Evolutionary conservation across 495 filamentous ascomycete species (phyloP).

Genomic region (Hypoxylon rickii): DNA sequence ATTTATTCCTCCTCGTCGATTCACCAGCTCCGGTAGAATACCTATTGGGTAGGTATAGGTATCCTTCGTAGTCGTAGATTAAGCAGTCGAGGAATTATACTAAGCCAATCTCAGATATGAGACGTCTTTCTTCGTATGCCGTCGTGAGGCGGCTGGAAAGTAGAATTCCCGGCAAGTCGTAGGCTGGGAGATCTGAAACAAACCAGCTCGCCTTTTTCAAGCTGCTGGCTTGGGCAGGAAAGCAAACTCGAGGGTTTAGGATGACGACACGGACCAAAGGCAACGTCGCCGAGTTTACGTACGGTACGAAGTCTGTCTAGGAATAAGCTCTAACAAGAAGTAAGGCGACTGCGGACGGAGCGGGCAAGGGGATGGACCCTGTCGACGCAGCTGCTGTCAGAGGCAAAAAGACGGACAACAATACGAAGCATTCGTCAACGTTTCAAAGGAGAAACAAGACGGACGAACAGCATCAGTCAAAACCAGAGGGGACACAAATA

Average conservation of each 20-base stretch:
- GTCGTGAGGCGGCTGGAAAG: slow-evolving; percentile 20
- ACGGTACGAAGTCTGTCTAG: slow-evolving; percentile 28
- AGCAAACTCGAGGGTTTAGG: slow-evolving; percentile 27
- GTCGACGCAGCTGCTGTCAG: slow-evolving; percentile 23
- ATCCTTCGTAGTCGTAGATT: slow-evolving; percentile 1
- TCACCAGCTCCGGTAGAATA: neutral
- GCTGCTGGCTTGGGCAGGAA: slow-evolving; percentile 8
- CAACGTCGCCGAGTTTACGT: slow-evolving; percentile 26
- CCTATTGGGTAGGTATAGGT: too few species aligned
- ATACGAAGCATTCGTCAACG: slow-evolving; percentile 6
- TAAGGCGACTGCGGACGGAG: slow-evolving; percentile 6
- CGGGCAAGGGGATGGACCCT: slow-evolving; percentile 12
- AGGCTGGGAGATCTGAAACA: slow-evolving; percentile 29
- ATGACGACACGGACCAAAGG: slow-evolving; percentile 28
- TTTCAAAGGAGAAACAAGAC: slow-evolving; percentile 3
- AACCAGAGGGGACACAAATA: slow-evolving; percentile 2
- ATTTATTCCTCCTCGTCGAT: slow-evolving; percentile 2
- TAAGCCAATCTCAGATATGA: neutral
- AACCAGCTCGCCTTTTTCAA: slow-evolving; percentile 13
- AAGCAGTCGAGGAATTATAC: slow-evolving; percentile 4
- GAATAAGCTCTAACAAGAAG: slow-evolving; percentile 24
- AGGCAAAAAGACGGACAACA: slow-evolving; percentile 14
- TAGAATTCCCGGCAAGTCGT: slow-evolving; percentile 6
- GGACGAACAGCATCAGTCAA: slow-evolving; percentile 2
- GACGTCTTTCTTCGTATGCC: slow-evolving; percentile 6